Conservation (phyloP, 768 basidiomycete genomes). For the Phylloporus rhodoxanthus region DNA sequence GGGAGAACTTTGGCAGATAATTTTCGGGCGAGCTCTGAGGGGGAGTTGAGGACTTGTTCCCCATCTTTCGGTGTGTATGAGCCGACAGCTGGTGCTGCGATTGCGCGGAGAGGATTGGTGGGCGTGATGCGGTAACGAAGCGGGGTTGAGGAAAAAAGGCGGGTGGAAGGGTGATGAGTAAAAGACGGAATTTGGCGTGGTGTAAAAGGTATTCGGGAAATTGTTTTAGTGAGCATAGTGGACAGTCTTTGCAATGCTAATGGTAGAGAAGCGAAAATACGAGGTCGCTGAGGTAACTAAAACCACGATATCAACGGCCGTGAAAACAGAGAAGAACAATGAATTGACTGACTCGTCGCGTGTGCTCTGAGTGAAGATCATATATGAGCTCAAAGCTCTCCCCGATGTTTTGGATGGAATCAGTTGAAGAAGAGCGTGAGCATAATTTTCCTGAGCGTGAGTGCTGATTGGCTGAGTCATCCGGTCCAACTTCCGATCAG, state of each 20-base stretch:
- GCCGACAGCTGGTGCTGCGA: slow-evolving; percentile 73
- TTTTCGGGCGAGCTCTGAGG: slow-evolving; percentile 88
- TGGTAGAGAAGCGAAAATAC: slow-evolving; percentile 24
- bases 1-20: slow-evolving; percentile 94
- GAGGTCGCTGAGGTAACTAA: slow-evolving; percentile 29
- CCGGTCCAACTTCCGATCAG: no score
- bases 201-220: slow-evolving; percentile 12
- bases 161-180: slow-evolving; percentile 26
- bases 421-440: background rate
- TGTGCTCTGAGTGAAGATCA: slow-evolving; percentile 30
- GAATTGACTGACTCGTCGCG: slow-evolving; percentile 30
- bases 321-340: background rate
- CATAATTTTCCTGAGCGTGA: background rate
- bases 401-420: background rate
- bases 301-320: slow-evolving; percentile 1
- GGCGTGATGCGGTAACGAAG: slow-evolving; percentile 36
- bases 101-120: slow-evolving; percentile 52
- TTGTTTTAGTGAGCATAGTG: slow-evolving; percentile 9
- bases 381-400: slow-evolving; percentile 22
- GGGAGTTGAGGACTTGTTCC: slow-evolving; percentile 82
- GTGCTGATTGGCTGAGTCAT: no score
- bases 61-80: slow-evolving; percentile 55
- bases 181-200: slow-evolving; percentile 11
- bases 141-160: slow-evolving; percentile 48
- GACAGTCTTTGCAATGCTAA: slow-evolving; percentile 6